Evolutionary conservation across 2,329 filamentous ascomycete genomes (phyloP).

Genomic region (Cordyceps tenuipes): DNA sequence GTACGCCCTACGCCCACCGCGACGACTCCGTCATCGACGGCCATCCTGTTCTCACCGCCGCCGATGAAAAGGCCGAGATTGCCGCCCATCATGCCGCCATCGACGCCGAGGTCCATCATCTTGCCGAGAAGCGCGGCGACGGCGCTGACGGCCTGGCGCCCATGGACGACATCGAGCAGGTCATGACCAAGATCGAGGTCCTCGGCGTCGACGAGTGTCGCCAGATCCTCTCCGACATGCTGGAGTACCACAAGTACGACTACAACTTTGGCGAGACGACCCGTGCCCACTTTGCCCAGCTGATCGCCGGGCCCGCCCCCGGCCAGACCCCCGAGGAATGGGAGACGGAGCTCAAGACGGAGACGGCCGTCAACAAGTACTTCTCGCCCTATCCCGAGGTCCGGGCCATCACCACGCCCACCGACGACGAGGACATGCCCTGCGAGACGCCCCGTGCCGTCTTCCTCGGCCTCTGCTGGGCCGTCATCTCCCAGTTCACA

Average conservation of each 20-base stretch:
- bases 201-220: conserved; percentile 16
- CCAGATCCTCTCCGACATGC: conserved; percentile 15
- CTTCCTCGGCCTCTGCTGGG: conserved; percentile 6
- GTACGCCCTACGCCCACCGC: conserved; percentile 4
- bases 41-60: background rate
- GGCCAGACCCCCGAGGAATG: conserved; percentile 13
- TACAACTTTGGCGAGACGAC: conserved; percentile 18
- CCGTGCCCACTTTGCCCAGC: conserved; percentile 14
- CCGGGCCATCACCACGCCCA: conserved; percentile 7
- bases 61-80: conserved; percentile 4
- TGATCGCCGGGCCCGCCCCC: conserved; percentile 15
- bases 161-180: conserved; percentile 18
- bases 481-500: conserved; percentile 9
- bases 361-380: conserved; percentile 8
- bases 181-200: conserved; percentile 18
- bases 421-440: conserved; percentile 5
- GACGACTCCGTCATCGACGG: background rate
- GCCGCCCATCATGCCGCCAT: conserved; percentile 1
- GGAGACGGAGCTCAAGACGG: conserved; percentile 10
- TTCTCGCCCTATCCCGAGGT: conserved; percentile 12
- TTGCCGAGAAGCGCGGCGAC: conserved; percentile 8
- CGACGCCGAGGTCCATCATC: conserved; percentile 3
- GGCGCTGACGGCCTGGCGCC: conserved; percentile 16
- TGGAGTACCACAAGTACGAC: conserved; percentile 19
- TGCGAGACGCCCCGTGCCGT: conserved; percentile 9